Evolutionary conservation across 1,284 basidiomycete species (phyloP).

Genomic region (Sutorius eximius): DNA sequence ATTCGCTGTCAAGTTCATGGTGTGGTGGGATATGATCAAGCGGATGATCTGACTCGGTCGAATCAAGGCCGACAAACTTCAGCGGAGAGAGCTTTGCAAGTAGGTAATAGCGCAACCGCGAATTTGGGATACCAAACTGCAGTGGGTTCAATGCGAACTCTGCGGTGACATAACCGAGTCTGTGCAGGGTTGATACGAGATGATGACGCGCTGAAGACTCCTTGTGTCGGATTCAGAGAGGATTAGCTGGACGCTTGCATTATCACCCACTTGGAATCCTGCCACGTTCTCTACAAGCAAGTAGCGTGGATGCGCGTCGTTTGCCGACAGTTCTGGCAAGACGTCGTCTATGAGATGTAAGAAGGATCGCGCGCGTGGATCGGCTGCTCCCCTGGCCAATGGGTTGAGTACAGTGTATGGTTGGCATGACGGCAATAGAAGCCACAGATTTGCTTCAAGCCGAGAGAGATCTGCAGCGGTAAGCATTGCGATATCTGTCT

Average conservation of each 20-base stretch:
- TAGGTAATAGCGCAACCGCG: constrained; percentile 75
- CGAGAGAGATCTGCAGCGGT: constrained; percentile 45
- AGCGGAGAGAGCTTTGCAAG: constrained; percentile 56
- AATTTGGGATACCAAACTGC: constrained; percentile 77
- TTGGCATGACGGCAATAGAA: constrained; percentile 77
- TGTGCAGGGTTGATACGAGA: constrained; percentile 48
- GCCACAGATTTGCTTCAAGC: constrained; percentile 60
- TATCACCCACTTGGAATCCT: constrained; percentile 66
- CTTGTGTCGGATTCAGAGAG: constrained; percentile 39
- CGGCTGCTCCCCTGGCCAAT: constrained; percentile 60
- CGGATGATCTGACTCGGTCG: constrained; percentile 12
- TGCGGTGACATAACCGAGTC: constrained; percentile 53
- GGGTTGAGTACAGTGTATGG: constrained; percentile 79
- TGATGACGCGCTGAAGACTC: constrained; percentile 59
- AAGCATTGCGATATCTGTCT: constrained; percentile 67
- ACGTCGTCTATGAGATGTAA: constrained; percentile 64
- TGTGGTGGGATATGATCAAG: constrained; percentile 24
- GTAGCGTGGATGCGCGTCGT: constrained; percentile 49
- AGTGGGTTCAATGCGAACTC: constrained; percentile 72
- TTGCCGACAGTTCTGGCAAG: constrained; percentile 55
- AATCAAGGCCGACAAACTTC: constrained; percentile 30
- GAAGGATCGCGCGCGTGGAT: constrained; percentile 76
- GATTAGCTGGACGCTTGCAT: neutral
- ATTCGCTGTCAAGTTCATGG: neutral
- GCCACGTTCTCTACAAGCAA: constrained; percentile 77